Evolutionary conservation across 345 rosid species (phyloP).

Genomic region (Atalantia buxifolia): DNA sequence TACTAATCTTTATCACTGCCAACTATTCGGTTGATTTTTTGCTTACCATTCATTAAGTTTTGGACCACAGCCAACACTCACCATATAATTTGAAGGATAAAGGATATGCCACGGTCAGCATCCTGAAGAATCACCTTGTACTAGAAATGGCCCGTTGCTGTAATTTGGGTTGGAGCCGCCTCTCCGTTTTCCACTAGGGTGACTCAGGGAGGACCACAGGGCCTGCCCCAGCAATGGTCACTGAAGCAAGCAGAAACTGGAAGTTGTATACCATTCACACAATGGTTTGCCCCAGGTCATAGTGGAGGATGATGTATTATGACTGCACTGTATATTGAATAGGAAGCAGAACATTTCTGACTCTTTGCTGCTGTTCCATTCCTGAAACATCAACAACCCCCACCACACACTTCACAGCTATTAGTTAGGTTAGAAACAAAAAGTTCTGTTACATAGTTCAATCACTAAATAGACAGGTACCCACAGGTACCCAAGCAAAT

Average conservation of each 20-base stretch:
- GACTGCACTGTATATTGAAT: neutral
- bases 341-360: constrained; percentile 37
- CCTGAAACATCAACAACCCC: neutral
- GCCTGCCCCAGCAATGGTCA: constrained; percentile 62
- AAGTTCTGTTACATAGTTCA: neutral
- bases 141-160: constrained; percentile 63
- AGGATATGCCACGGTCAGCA: constrained; percentile 48
- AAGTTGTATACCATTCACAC: constrained; percentile 11
- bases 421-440: neutral
- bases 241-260: constrained; percentile 37
- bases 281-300: constrained; percentile 31
- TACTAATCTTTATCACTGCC: constrained; percentile 45
- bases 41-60: constrained; percentile 42
- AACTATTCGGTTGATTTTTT: constrained; percentile 67
- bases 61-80: constrained; percentile 60
- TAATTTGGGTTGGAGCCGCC: constrained; percentile 46
- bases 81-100: constrained; percentile 63
- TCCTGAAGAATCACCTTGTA: constrained; percentile 64
- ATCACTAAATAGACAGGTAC: neutral
- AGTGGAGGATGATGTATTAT: neutral
- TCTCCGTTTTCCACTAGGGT: constrained; percentile 53
- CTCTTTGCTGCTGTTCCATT: constrained; percentile 68
- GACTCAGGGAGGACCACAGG: constrained; percentile 69
- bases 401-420: neutral
- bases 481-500: neutral